Evolutionary conservation across 2,329 filamentous ascomycete genomes (phyloP).

Genomic region (Coccinonectria pachysandricola): DNA sequence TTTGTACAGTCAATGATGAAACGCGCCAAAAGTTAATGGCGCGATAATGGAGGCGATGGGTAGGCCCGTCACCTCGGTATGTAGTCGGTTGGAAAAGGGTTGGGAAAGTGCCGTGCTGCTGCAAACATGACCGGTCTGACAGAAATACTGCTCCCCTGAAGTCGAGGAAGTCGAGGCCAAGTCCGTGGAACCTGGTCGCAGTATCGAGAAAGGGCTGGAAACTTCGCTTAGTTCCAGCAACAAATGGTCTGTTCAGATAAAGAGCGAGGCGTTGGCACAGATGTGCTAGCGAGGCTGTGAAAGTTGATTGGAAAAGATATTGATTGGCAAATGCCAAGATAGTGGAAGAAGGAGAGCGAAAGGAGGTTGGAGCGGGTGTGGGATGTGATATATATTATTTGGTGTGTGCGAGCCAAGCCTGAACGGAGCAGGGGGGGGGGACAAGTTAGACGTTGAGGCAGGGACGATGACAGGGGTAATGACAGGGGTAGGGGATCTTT

Average conservation of each 20-base stretch:
- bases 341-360: conserved; percentile 20
- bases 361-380: conserved; percentile 19
- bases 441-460: conserved; percentile 7
- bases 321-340: conserved; percentile 31
- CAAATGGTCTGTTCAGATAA: conserved; percentile 9
- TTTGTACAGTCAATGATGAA: conserved; percentile 13
- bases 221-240: conserved; percentile 19
- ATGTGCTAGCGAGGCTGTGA: conserved; percentile 12
- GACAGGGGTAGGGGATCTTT: too few species aligned
- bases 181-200: conserved; percentile 18
- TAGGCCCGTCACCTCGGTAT: conserved; percentile 51
- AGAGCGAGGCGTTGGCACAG: conserved; percentile 20
- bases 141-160: conserved; percentile 24
- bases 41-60: conserved; percentile 37
- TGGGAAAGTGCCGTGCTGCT: conserved; percentile 42
- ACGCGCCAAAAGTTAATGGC: conserved; percentile 21
- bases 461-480: too few species aligned
- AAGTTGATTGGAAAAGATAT: conserved; percentile 9
- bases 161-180: conserved; percentile 22
- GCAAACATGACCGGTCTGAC: conserved; percentile 42
- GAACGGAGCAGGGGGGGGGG: conserved; percentile 10
- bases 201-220: conserved; percentile 19
- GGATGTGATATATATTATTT: conserved; percentile 24
- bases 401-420: conserved; percentile 11
- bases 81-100: conserved; percentile 48